These are phyloP conservation scores for Polygonum maritimum DNA, from an alignment of 148 eudicot species.

Conservation along the genomic window DNA sequence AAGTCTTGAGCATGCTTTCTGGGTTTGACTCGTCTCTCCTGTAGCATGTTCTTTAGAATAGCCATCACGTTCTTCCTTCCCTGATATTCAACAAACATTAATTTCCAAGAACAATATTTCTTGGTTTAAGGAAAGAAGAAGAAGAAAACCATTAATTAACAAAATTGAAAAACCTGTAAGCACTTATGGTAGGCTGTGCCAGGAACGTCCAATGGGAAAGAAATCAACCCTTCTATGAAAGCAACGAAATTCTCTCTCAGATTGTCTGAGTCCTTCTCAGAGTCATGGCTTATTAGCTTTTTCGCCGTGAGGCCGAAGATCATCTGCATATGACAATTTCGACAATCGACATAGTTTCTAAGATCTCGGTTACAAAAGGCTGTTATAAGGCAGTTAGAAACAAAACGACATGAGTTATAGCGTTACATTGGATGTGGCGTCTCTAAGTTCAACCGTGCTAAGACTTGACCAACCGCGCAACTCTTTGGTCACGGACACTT, in stretches of 20 bases:
- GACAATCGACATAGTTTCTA: background rate
- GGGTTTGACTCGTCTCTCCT: conserved; percentile 63
- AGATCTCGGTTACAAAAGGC: too few relatives aligned
- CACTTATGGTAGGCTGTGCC: conserved; percentile 77
- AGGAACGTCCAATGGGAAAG: conserved; percentile 71
- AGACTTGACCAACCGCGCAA: conserved; percentile 42
- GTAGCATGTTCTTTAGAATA: conserved; percentile 63
- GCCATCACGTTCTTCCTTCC: conserved; percentile 89
- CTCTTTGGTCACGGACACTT: conserved; percentile 31
- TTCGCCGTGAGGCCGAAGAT: conserved; percentile 71
- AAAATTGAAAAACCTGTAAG: conserved; percentile 34
- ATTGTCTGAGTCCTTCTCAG: conserved; percentile 53
- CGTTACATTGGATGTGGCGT: conserved; percentile 53
- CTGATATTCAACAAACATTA: conserved; percentile 21
- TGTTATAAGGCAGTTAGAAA: too few relatives aligned
- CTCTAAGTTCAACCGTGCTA: conserved; percentile 46
- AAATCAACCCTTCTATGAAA: conserved; percentile 65
- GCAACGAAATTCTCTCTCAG: conserved; percentile 54
- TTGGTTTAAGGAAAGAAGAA: background rate
- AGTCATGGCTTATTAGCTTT: conserved; percentile 66
- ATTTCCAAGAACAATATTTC: background rate
- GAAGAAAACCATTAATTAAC: background rate
- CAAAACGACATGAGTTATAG: background rate
- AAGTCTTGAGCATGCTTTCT: conserved; percentile 55
- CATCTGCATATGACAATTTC: conserved; percentile 34